Conservation (phyloP, 768 basidiomycete species). For the Termitomyces bulborhizus region DNA sequence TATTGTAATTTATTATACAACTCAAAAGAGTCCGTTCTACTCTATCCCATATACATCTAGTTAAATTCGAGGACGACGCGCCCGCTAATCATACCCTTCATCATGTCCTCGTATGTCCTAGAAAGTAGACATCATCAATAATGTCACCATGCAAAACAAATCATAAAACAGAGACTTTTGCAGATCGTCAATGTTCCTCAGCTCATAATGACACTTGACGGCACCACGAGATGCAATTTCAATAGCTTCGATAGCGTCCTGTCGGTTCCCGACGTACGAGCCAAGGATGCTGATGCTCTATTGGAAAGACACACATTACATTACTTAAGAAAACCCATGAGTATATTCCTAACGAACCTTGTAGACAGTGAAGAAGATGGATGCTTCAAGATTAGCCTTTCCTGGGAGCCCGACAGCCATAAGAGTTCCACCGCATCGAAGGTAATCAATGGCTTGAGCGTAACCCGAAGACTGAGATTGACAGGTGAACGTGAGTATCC, state of each 20-base stretch:
- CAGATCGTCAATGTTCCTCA: conserved; percentile 45
- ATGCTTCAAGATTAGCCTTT: conserved; percentile 48
- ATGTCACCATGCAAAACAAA: background rate
- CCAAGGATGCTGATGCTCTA: conserved; percentile 50
- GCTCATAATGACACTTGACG: conserved; percentile 52
- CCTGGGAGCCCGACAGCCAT: conserved; percentile 79
- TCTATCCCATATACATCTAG: background rate
- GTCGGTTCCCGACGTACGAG: conserved; percentile 63
- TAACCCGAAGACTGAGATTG: conserved; percentile 29
- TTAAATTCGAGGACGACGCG: conserved; percentile 39
- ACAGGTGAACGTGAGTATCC: background rate
- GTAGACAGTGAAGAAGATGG: conserved; percentile 62
- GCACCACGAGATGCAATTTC: conserved; percentile 66
- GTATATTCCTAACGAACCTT: conserved; percentile 31
- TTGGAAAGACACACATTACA: conserved; percentile 20
- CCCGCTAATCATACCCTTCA: conserved; percentile 40
- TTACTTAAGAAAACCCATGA: conserved; percentile 4
- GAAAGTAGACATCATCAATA: background rate
- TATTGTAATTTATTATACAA: background rate
- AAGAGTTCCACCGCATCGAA: conserved; percentile 64
- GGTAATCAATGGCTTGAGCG: conserved; percentile 63
- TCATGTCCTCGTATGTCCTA: conserved; percentile 35
- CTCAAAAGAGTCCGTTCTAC: background rate
- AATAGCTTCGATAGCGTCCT: conserved; percentile 79
- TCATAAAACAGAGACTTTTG: conserved; percentile 33